Evolutionary conservation across 352 stramenopile genomes (phyloP), one percentile per base, ranked within the genome.

Genomic region (Pythium phragmiticola): DNA sequence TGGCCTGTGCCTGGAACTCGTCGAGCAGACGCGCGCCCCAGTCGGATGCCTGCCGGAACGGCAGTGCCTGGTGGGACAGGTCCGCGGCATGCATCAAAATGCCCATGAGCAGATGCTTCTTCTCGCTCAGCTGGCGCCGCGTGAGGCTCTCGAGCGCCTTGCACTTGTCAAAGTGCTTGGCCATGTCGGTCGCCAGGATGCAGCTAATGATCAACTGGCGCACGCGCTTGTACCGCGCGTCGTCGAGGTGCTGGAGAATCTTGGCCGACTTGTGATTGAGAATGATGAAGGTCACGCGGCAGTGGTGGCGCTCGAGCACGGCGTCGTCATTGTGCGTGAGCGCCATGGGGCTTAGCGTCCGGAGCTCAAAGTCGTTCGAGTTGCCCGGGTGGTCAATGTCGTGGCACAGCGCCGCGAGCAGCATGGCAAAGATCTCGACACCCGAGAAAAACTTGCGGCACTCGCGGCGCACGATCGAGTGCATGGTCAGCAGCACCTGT

Each of bases 231-330:
- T 30, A 30, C 26, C 26, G 0, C 26, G 26, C 26, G 26, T 30
- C 26, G 26, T 30, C 26, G 26, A 30, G 26, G 26, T 30, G 73
- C 45, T 89, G 76, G 55, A 94, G 49, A 49, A 94, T 89, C 65
- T 30, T 30, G 26, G 26, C 26, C 26, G 26, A 30, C 26, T 30
- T 30, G 26, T 30, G 26, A 1, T 30, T 30, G 3, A 30, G 26
- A 30, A 30, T 91, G 46, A 87, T 84, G 55, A 89, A 92, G 13
- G 84, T 89, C 13, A 88, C 76, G 34, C 78, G 76, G 57, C 78
- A 83, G 55, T 95, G 84, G 43, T 94, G 85, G 36, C 88, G 88
- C 65, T 96, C 87, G 11, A 96, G 67, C 33, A 96, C 87, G 8
- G 84, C 80, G 28, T 89, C 73, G 63, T 96, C 84, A 54, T 30